Conservation (phyloP, 768 basidiomycete genomes). For the Candolleomyces aberdarensis region DNA sequence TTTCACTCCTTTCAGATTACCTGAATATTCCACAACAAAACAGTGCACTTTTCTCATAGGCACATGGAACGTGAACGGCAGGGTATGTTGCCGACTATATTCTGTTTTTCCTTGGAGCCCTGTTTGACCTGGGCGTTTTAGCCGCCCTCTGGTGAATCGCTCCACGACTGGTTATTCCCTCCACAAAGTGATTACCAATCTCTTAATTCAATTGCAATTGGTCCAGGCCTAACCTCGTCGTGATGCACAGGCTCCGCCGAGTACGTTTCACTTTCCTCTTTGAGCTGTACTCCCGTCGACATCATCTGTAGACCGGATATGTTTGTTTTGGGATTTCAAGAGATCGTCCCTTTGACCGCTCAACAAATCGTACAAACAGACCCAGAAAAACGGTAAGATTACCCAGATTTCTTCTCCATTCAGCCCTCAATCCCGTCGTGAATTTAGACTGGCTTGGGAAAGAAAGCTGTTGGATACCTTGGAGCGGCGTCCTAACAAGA, state of each 20-base stretch:
- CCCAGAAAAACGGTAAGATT: constrained; percentile 76
- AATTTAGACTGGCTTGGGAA: constrained; percentile 81
- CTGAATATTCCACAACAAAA: constrained; percentile 81
- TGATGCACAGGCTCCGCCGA: constrained; percentile 35
- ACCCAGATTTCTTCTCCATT: not conserved
- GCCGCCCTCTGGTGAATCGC: constrained; percentile 69
- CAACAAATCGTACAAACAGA: constrained; percentile 96
- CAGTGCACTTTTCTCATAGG: constrained; percentile 79
- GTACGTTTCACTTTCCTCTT: constrained; percentile 31
- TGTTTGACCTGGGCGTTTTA: constrained; percentile 21
- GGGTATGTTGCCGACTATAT: constrained; percentile 41
- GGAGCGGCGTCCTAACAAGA: constrained; percentile 63
- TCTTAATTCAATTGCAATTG: not conserved
- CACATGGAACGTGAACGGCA: constrained; percentile 95
- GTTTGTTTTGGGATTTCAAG: constrained; percentile 90
- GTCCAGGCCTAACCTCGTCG: too few species aligned
- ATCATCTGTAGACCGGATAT: constrained; percentile 70
- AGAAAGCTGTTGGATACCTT: constrained; percentile 75
- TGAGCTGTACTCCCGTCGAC: not conserved
- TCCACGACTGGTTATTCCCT: constrained; percentile 91
- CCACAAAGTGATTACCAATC: constrained; percentile 52
- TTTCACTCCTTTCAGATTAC: constrained; percentile 39
- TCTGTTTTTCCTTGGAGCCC: not conserved
- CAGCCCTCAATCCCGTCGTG: not conserved
- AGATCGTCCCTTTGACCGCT: constrained; percentile 96